A percentile compares a stretch with the other conserved stretches of the same genome.
Evolutionary conservation across 441 rosid genomes (phyloP).

Genomic region (Populus hybrid): DNA sequence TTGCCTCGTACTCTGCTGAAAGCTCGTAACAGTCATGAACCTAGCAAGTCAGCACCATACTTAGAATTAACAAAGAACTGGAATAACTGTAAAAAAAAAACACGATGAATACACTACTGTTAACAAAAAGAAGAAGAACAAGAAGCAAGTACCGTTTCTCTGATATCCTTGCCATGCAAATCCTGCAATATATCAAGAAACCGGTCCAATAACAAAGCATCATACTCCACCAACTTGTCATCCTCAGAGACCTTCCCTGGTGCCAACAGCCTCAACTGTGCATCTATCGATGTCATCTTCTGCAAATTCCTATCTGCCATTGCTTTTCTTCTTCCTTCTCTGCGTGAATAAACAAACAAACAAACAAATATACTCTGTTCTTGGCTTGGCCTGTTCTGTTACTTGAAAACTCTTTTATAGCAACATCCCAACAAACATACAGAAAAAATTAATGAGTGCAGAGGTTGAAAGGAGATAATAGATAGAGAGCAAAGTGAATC

Average conservation of each 20-base stretch:
- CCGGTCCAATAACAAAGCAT: constrained; percentile 87
- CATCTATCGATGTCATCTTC: constrained; percentile 93
- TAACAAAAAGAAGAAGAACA: not conserved
- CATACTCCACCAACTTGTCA: constrained; percentile 91
- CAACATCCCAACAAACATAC: not conserved
- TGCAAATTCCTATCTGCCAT: constrained; percentile 40
- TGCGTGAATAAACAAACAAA: not conserved
- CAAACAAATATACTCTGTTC: not conserved
- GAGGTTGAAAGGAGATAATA: not conserved
- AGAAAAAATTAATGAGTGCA: not conserved
- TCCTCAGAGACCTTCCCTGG: constrained; percentile 90
- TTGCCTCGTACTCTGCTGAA: constrained; percentile 91
- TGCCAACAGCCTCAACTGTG: constrained; percentile 77
- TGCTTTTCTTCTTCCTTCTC: not conserved
- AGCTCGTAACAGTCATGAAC: constrained; percentile 95
- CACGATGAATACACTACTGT: not conserved
- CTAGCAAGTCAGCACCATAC: constrained; percentile 30
- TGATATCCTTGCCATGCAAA: constrained; percentile 91
- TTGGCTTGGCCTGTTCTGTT: not conserved
- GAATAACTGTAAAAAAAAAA: not conserved
- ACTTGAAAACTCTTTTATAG: not conserved
- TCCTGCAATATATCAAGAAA: constrained; percentile 95
- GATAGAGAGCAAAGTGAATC: not conserved
- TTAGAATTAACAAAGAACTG: not conserved
- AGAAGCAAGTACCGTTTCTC: constrained; percentile 56